Evolutionary conservation across 176 grass and related monocot species (phyloP), one percentile per base, ranked within the genome.

Genomic region (Urochloa ruziziensis): DNA sequence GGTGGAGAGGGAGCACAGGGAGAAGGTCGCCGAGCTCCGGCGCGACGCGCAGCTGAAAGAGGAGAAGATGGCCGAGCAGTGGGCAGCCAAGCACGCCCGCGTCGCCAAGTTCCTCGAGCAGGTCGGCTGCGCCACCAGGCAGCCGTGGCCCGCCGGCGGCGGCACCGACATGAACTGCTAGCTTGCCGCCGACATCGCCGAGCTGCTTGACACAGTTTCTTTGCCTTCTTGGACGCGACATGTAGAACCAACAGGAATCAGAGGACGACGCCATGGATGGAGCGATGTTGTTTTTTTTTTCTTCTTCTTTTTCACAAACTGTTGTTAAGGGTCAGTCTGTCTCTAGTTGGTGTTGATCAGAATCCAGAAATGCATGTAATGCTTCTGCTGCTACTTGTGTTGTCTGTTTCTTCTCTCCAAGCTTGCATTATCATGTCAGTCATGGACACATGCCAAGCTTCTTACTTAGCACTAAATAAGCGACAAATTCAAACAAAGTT

Each of bases 61-160:
- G 68, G 91, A 96, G 85, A 96, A 99, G 59, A 86, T 94, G 83
- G 93, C 88, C 2, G 97, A 99, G 74, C 97, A 96, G 79, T 99
- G 97, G 97, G 93, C 91, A 5, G 78, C 87, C 35, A 99, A 99
- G 83, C 97, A 99, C 77, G 78, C 83, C 0, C 89, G 93, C 66
- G 81, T 99, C 73, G 83, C 82, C 61, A 88, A 90, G 34, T 96
- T 92, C 76, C 65, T 99, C 62, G 91, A 99, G 6, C 96, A 99
- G 85, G 13, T 96, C 33, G 88, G 84, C 19, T 44, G 69, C 37
- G 67, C 62, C 44, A n/a, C n/a, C n/a, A n/a, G n/a, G n/a, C 79
- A 66, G 4, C 85, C 39, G 1, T 78, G 90, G 90, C 66, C 91
- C 3, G 51, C 88, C 23, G 62, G 68, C 3, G 51, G 86, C 23